Evolutionary conservation across 2,329 filamentous ascomycete species (phyloP), one percentile per base, ranked within the genome.

Genomic region (Colletotrichum cuscutae): DNA sequence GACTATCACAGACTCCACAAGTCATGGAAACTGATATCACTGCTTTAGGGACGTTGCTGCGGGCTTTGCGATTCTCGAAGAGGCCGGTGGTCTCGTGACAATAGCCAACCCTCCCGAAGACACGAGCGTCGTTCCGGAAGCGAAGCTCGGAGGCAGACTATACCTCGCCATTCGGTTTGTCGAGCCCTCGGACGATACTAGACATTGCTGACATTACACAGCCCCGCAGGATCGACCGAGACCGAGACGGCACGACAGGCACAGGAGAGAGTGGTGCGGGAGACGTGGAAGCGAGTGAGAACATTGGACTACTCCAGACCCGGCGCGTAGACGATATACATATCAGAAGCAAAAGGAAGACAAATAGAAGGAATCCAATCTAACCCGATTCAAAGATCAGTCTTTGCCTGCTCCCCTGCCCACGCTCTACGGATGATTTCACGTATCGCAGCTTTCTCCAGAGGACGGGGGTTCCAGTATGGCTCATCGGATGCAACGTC

Each of bases 21-120:
- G 11, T 12, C 35, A 32, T 94, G 4, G 92, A 92, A 1, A 93
- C 93, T 61, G 15, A 73, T 69, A n/a, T 71, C 35, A 15, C 19
- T 35, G 28, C 42, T 15, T 57, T 71, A 88, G 88, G 92, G 93
- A 95, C 76, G 93, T 95, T 4, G 92, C 93, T 1, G 93, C 93
- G 13, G 93, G 93, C 2, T 90, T 94, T 71, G 92, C 91, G 5
- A 91, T 95, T 53, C 82, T 95, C 1, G 84, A 91, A 70, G 93
- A 95, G 82, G 93, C 93, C 2, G 93, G 93, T 1, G 93, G 93
- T 0, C 80, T 95, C 4, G 86, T 95, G 24, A 95, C 93, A 0
- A 93, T 91, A 3, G 93, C 92, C 0, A 94, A 94, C 76, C 92
- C 93, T 2, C 93, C 93, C 0, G 81, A 86, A 52, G 84, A 86